Conservation (phyloP, 2,329 filamentous ascomycete species). For the Ophiostoma sp. region DNA sequence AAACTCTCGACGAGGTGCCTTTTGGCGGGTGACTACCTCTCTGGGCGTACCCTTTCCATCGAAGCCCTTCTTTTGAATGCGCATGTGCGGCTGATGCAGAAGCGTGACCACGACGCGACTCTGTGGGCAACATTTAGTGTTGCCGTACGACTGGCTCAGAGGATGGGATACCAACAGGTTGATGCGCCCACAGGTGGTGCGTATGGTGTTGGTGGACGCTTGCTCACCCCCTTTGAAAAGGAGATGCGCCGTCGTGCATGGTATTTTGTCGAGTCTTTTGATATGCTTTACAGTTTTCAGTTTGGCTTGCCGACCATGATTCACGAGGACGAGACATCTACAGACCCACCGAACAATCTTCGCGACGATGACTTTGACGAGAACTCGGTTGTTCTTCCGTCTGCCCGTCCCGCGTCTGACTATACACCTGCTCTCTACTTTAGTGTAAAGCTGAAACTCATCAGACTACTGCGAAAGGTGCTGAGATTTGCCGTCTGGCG, state of each 20-base stretch:
- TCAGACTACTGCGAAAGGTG: constrained; percentile 39
- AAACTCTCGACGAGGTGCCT: constrained; percentile 44
- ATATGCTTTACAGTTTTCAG: constrained; percentile 47
- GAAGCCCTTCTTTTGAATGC: constrained; percentile 46
- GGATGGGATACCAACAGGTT: constrained; percentile 47
- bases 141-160: constrained; percentile 46
- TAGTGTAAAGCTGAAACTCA: constrained; percentile 40
- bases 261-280: constrained; percentile 46
- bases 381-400: constrained; percentile 50
- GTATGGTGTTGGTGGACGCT: background rate
- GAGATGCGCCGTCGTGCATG: constrained; percentile 49
- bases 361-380: constrained; percentile 61
- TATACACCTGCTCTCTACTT: constrained; percentile 54
- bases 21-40: constrained; percentile 44
- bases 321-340: constrained; percentile 58
- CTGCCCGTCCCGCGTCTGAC: constrained; percentile 50
- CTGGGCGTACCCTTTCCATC: constrained; percentile 42
- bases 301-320: constrained; percentile 41
- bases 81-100: constrained; percentile 41
- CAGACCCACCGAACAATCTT: constrained; percentile 55
- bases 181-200: constrained; percentile 21
- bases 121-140: constrained; percentile 47
- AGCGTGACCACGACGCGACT: constrained; percentile 40
- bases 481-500: constrained; percentile 42
- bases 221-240: constrained; percentile 44